A percentile compares a stretch with the other conserved stretches of the same genome.
These are phyloP conservation scores for Xerocomus amazonicus DNA, from an alignment of 1,284 basidiomycete genomes.

Conservation along the genomic window DNA sequence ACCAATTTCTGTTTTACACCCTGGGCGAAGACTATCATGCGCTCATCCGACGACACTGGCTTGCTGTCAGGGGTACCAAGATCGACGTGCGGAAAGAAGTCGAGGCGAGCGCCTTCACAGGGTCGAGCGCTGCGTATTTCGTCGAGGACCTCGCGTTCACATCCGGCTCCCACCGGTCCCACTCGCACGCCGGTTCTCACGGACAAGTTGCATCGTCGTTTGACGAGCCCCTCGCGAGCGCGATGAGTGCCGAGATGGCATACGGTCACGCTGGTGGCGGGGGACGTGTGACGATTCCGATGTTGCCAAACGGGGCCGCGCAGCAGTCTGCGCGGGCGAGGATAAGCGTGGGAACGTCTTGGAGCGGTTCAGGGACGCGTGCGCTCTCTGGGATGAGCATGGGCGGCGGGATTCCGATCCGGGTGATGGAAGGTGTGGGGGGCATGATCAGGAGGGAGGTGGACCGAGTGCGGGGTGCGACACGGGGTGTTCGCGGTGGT, in stretches of 20 bases:
- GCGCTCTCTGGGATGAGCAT: conserved; percentile 31
- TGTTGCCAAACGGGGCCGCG: conserved; percentile 61
- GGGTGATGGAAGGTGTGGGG: conserved; percentile 55
- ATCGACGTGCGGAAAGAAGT: conserved; percentile 73
- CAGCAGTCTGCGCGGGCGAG: conserved; percentile 14
- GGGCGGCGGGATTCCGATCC: conserved; percentile 47
- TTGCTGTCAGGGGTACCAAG: conserved; percentile 57
- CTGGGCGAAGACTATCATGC: conserved; percentile 79
- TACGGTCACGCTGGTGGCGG: conserved; percentile 40
- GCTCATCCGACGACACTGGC: conserved; percentile 62
- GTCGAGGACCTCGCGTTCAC: conserved; percentile 50
- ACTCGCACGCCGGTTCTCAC: conserved; percentile 4
- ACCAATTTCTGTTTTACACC: conserved; percentile 76
- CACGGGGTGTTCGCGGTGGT: not conserved
- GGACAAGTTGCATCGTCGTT: conserved; percentile 50
- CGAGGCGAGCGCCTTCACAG: conserved; percentile 53
- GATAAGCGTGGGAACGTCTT: conserved; percentile 7
- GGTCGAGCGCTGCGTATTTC: conserved; percentile 43
- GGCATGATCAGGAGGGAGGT: conserved; percentile 59
- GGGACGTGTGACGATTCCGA: conserved; percentile 53
- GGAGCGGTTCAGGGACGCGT: conserved; percentile 18
- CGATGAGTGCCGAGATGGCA: conserved; percentile 64
- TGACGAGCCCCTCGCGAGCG: conserved; percentile 73
- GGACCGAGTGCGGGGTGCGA: conserved; percentile 36
- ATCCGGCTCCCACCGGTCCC: conserved; percentile 26